Evolutionary conservation across 805 yeast genomes (phyloP), one percentile per base, ranked within the genome.

Genomic region (Wickerhamomyces ciferrii): DNA sequence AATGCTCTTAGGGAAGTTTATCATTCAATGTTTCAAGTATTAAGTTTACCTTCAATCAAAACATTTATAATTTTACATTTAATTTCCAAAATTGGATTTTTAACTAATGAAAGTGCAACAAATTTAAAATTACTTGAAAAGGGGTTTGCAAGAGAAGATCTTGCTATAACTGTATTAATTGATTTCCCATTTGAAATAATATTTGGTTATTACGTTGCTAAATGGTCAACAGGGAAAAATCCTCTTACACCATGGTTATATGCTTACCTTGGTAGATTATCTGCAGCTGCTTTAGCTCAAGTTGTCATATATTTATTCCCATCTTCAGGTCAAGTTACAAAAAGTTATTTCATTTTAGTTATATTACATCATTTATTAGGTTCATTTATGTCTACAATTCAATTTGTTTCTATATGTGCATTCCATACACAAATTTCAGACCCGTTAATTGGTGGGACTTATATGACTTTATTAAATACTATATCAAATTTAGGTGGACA

Each of bases 361-460:
- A 84, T 92, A 15, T 55, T 83, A 11, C 96, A 87, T 56, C 97
- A 94, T 65, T 72, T 92, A 25, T 62, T 88, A 32, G 87, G 95
- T 17, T 86, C 96, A 10, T 91, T 94, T 66, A 87, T 92, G 96
- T 77, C 90, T 6, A 94, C 99, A 0, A 83, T 94, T 47, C 98
- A 92, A 66, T 92, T 94, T 68, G 98, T 94, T 18, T 86, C 96
- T 1, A 81, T 94, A 39, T 85, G 90, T 60, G 96, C 98, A 0
- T 94, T 94, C 73, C 97, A 92, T 67, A 92, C 97, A 3, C 82
- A 84, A 55, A 87, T 94, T 45, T 96, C 99, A 2, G 99, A 94
- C 62, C 98, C 99, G 0, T 67, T 82, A 18, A 87, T 94, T 56
- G 99, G 99, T 17, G 99, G 99, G 2, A 94, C 99, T 0, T 94